Evolutionary conservation across 495 filamentous ascomycete species (phyloP).

Genomic region (Lasiosphaeria ovina): DNA sequence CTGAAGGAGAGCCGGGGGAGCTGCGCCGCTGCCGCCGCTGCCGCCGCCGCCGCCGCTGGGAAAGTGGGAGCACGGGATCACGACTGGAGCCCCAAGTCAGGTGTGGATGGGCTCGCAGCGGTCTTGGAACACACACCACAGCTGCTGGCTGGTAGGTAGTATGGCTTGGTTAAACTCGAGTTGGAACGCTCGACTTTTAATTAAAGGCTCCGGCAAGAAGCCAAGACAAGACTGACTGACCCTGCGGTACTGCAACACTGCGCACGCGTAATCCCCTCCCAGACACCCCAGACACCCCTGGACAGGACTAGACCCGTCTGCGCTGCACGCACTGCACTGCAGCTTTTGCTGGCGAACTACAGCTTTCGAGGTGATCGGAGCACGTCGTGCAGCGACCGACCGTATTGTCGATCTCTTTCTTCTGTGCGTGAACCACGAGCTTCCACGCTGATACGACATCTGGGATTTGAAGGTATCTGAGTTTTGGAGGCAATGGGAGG

Average conservation of each 20-base stretch:
- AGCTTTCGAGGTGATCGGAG: background rate
- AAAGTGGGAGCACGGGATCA: slow-evolving; percentile 8
- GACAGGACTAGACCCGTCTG: background rate
- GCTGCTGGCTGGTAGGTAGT: too few species aligned
- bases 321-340: background rate
- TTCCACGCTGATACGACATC: too few species aligned
- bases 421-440: too few species aligned
- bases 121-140: too few species aligned
- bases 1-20: background rate
- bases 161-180: too few species aligned
- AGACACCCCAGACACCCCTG: background rate
- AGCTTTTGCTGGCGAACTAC: background rate
- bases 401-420: too few species aligned
- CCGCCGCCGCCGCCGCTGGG: background rate
- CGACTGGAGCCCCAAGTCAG: too few species aligned
- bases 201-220: background rate
- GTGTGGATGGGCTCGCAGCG: too few species aligned
- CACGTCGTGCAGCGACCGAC: background rate
- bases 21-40: background rate
- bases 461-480: too few species aligned
- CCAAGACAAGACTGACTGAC: too few species aligned
- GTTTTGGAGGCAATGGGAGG: too few species aligned
- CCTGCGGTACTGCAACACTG: background rate
- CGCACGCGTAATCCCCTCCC: background rate
- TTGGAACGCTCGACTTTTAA: background rate